phyloP scores from a whole-genome alignment of 2,329 filamentous ascomycete genomes.

The Fusarium chlamydosporum region DNA sequence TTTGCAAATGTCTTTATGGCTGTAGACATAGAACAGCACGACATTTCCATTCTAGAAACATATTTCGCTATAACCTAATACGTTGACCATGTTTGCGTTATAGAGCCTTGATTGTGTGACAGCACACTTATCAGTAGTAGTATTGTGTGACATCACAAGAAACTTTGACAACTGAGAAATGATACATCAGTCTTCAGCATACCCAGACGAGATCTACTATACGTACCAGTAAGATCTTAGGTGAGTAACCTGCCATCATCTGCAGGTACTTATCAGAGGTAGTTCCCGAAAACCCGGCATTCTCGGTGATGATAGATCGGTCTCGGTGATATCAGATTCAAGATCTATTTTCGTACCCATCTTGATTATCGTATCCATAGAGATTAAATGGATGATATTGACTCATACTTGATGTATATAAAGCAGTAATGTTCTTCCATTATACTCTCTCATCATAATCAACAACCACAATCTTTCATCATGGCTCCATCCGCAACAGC shows the following conservation, averaged over 20 bases:
- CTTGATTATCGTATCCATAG: not conserved
- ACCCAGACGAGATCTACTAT: not conserved
- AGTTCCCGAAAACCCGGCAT: not conserved
- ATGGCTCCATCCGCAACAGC: conserved; percentile 44
- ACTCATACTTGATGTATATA: conserved; percentile 19
- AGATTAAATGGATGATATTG: not conserved
- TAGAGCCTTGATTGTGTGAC: not conserved
- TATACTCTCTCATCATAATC: not conserved
- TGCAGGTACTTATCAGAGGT: not conserved
- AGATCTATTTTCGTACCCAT: not conserved
- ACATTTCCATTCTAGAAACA: not conserved
- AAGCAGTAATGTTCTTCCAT: not conserved
- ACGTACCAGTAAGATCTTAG: not conserved
- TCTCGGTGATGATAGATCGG: conserved; percentile 32
- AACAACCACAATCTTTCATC: not conserved
- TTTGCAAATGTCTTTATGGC: not conserved
- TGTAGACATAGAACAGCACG: not conserved
- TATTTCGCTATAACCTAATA: accelerated
- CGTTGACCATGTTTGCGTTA: too few species aligned
- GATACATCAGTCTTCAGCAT: not conserved
- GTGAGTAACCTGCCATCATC: accelerated
- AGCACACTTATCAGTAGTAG: not conserved
- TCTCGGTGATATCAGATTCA: conserved; percentile 35
- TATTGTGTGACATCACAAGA: not conserved
- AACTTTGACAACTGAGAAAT: conserved; percentile 6